Evolutionary conservation across 2,329 filamentous ascomycete genomes (phyloP).

Genomic region (Colletotrichum scovillei): DNA sequence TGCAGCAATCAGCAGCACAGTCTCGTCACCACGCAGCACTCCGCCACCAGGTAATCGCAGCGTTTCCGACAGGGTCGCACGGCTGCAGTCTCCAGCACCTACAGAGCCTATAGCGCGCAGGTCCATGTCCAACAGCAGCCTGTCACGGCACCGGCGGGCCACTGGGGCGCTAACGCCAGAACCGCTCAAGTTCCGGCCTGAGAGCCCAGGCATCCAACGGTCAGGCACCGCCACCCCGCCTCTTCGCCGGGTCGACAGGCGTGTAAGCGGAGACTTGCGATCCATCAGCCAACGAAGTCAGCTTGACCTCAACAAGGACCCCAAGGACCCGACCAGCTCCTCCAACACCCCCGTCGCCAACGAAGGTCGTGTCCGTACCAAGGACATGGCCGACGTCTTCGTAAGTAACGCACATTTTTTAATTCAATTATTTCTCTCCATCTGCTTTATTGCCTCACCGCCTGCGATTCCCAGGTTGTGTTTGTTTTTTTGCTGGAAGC

Average conservation of each 20-base stretch:
- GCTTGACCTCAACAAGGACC: conserved; percentile 37
- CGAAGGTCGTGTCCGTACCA: conserved; percentile 85
- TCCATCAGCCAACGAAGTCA: conserved; percentile 69
- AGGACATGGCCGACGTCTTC: conserved; percentile 93
- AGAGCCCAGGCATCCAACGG: conserved; percentile 70
- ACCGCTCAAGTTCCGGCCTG: conserved; percentile 67
- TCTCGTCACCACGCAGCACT: conserved; percentile 25
- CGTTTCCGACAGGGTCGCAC: conserved; percentile 50
- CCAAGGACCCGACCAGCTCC: conserved; percentile 29
- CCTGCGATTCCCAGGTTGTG: neutral
- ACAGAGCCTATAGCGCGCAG: conserved; percentile 48
- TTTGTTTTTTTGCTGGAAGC: neutral
- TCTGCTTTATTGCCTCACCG: conserved; percentile 1
- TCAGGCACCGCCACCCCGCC: conserved; percentile 70
- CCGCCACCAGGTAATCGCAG: conserved; percentile 43
- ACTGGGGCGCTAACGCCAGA: conserved; percentile 56
- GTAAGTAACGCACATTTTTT: conserved; percentile 69
- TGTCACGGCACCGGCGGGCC: conserved; percentile 55
- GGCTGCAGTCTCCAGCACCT: conserved; percentile 34
- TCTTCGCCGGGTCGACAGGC: conserved; percentile 75
- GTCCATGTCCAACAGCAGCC: conserved; percentile 65
- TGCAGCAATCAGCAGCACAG: conserved; percentile 15
- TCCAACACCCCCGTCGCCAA: conserved; percentile 78
- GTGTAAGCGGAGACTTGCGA: conserved; percentile 81
- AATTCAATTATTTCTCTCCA: neutral